Evolutionary conservation across 768 basidiomycete genomes (phyloP).

Genomic region (Hypsizygus marmoreus): DNA sequence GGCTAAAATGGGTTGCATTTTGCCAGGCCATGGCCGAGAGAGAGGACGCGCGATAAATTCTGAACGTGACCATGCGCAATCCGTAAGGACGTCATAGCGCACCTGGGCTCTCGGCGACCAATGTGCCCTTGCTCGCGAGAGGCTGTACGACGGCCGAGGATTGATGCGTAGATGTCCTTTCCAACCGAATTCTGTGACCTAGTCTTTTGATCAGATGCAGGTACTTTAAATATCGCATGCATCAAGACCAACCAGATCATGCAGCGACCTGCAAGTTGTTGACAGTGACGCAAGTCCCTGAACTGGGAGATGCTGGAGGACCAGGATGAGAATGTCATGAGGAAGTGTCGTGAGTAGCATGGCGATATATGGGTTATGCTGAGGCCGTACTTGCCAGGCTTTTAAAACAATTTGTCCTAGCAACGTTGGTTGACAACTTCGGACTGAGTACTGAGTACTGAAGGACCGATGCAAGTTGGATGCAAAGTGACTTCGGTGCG

Average conservation of each 20-base stretch:
- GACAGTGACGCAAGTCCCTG: constrained; percentile 45
- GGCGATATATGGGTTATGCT: constrained; percentile 8
- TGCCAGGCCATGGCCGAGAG: constrained; percentile 57
- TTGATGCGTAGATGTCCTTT: constrained; percentile 48
- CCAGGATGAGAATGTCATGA: constrained; percentile 55
- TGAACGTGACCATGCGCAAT: constrained; percentile 51
- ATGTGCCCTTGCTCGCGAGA: constrained; percentile 39
- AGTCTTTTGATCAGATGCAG: constrained; percentile 1
- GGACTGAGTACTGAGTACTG: too few species aligned
- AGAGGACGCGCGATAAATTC: constrained; percentile 67
- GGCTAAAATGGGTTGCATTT: constrained; percentile 57
- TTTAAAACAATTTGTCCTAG: not conserved
- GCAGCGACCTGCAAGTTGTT: constrained; percentile 37
- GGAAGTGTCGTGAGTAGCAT: constrained; percentile 42
- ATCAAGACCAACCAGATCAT: constrained; percentile 44
- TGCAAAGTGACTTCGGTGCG: not conserved
- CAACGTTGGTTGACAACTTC: too few species aligned
- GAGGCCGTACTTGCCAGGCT: not conserved
- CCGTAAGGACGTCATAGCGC: constrained; percentile 53
- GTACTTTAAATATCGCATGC: not conserved
- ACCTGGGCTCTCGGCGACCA: constrained; percentile 50
- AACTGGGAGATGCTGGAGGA: constrained; percentile 47
- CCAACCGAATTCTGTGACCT: constrained; percentile 72
- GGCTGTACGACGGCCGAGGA: constrained; percentile 55
- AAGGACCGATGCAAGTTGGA: too few species aligned